These are phyloP conservation scores for Carex sylvatica DNA, from an alignment of 202 grass and related monocot genomes.

Conservation along the genomic window DNA sequence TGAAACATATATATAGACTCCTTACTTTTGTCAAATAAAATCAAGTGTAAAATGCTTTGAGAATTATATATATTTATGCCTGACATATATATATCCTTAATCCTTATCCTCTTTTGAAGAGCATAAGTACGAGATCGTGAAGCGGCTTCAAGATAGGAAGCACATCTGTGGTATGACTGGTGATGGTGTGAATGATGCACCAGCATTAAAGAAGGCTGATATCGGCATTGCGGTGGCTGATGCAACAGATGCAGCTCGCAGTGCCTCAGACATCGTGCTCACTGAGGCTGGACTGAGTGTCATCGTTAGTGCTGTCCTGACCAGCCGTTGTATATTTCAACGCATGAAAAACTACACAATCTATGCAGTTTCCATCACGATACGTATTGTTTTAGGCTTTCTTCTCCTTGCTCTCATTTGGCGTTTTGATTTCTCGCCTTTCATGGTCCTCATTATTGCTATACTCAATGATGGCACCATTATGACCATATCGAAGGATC, in stretches of 20 bases:
- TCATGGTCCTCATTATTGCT: conserved; percentile 95
- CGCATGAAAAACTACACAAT: conserved; percentile 99
- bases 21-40: neutral
- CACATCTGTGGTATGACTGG: conserved; percentile 98
- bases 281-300: conserved; percentile 87
- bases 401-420: conserved; percentile 78
- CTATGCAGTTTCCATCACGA: conserved; percentile 95
- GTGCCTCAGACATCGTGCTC: conserved; percentile 89
- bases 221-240: conserved; percentile 90
- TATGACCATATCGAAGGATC: conserved; percentile 98
- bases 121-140: conserved; percentile 99
- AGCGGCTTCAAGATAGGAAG: conserved; percentile 76
- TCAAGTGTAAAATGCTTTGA: neutral
- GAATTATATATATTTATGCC: neutral
- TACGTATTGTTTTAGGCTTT: conserved; percentile 81
- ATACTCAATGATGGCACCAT: conserved; percentile 98
- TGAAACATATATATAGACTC: neutral
- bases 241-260: conserved; percentile 73
- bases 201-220: conserved; percentile 91
- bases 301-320: conserved; percentile 74
- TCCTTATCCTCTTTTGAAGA: conserved; percentile 30
- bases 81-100: too few species aligned
- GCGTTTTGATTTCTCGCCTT: conserved; percentile 90
- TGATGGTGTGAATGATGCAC: conserved; percentile 90
- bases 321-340: conserved; percentile 84